These are phyloP conservation scores for Saturnispora quitensis DNA, from an alignment of 805 yeast genomes.

Conservation along the genomic window DNA sequence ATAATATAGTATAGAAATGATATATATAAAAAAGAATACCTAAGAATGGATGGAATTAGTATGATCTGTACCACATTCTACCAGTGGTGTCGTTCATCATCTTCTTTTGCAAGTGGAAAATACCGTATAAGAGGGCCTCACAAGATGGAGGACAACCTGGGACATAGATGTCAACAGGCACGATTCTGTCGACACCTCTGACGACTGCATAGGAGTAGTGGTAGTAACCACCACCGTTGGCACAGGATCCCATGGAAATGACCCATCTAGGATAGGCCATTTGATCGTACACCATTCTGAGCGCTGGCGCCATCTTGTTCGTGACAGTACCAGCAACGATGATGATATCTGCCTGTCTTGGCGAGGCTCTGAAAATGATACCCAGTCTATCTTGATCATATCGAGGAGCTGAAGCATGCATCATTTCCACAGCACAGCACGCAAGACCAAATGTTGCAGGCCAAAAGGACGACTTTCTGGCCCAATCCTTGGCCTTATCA, in stretches of 20 bases:
- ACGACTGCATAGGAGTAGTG: slow-evolving; percentile 85
- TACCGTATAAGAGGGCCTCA: slow-evolving; percentile 86
- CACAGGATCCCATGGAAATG: slow-evolving; percentile 89
- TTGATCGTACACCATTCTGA: slow-evolving; percentile 88
- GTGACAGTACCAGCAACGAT: slow-evolving; percentile 89
- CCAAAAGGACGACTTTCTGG: slow-evolving; percentile 87
- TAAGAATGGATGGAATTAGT: slow-evolving; percentile 13
- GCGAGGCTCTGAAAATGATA: slow-evolving; percentile 87
- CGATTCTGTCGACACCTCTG: slow-evolving; percentile 80
- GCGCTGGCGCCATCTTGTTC: slow-evolving; percentile 88
- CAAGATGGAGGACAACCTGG: slow-evolving; percentile 93
- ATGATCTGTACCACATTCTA: slow-evolving; percentile 74
- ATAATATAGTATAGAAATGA: not conserved
- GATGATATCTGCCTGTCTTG: slow-evolving; percentile 87
- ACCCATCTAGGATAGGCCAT: slow-evolving; percentile 96
- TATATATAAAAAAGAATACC: slow-evolving; percentile 1
- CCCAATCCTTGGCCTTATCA: slow-evolving; percentile 84
- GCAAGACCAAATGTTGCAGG: slow-evolving; percentile 89
- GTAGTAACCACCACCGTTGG: slow-evolving; percentile 90
- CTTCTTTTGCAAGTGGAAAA: slow-evolving; percentile 82
- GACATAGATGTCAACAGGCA: slow-evolving; percentile 84
- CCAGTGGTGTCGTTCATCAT: slow-evolving; percentile 76
- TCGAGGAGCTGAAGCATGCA: slow-evolving; percentile 87
- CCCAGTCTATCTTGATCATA: slow-evolving; percentile 90
- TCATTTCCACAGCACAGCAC: slow-evolving; percentile 92